Evolutionary conservation across 345 rosid species (phyloP).

Genomic region (Sisymbrium altissimum): DNA sequence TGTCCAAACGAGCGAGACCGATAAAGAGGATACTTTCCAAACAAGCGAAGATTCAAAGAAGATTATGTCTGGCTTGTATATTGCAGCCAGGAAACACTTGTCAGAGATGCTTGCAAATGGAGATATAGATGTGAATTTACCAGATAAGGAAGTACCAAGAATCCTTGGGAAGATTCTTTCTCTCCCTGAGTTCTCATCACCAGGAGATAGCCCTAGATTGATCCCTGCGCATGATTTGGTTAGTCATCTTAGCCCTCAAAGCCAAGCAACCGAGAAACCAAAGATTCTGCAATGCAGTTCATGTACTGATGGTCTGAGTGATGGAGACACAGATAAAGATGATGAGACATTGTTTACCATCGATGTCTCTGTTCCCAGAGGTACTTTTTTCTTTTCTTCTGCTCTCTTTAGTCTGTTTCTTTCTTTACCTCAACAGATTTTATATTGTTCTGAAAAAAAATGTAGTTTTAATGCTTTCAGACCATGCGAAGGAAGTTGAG

Average conservation of each 20-base stretch:
- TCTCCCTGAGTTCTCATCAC: constrained; percentile 68
- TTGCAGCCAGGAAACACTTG: constrained; percentile 92
- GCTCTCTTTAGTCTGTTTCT: not conserved
- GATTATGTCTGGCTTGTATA: constrained; percentile 60
- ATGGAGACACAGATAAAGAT: constrained; percentile 31
- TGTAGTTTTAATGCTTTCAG: constrained; percentile 22
- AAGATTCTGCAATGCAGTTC: constrained; percentile 34
- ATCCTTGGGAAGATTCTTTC: constrained; percentile 80
- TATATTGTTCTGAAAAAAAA: not conserved
- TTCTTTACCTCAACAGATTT: not conserved
- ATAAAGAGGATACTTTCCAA: constrained; percentile 35
- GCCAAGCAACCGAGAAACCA: constrained; percentile 24
- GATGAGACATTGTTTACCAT: constrained; percentile 32
- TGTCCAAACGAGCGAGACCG: constrained; percentile 27
- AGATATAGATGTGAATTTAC: constrained; percentile 43
- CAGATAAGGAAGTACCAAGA: constrained; percentile 51
- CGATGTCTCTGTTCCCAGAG: constrained; percentile 43
- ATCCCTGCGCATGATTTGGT: constrained; percentile 15
- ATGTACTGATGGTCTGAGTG: constrained; percentile 12
- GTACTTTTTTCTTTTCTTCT: constrained; percentile 32
- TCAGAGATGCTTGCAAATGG: constrained; percentile 73
- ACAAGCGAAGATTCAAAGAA: constrained; percentile 42
- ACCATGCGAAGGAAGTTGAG: constrained; percentile 33
- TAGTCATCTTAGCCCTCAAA: constrained; percentile 33
- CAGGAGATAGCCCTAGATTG: constrained; percentile 58